Evolutionary conservation across 2,329 filamentous ascomycete genomes (phyloP).

Genomic region (Phoma sp.): DNA sequence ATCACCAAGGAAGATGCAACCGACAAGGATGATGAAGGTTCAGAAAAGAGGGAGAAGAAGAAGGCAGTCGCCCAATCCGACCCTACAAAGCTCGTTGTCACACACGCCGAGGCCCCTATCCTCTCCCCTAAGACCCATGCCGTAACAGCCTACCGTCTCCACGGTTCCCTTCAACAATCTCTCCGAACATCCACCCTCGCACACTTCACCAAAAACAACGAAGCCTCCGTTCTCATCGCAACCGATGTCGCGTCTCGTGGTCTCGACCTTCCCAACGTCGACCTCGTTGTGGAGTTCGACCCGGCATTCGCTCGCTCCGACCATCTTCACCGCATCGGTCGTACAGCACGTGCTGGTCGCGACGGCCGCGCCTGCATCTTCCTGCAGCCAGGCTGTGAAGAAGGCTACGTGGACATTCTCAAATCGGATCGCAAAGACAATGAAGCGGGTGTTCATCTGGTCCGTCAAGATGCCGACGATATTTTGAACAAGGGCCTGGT

Average conservation of each 20-base stretch:
- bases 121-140: slow-evolving; percentile 79
- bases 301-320: slow-evolving; percentile 93
- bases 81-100: slow-evolving; percentile 56
- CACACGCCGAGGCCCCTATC: slow-evolving; percentile 72
- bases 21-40: slow-evolving; percentile 27
- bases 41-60: slow-evolving; percentile 30
- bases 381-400: slow-evolving; percentile 87
- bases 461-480: slow-evolving; percentile 69
- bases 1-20: slow-evolving; percentile 35
- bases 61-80: slow-evolving; percentile 50
- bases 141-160: slow-evolving; percentile 83
- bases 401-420: slow-evolving; percentile 84
- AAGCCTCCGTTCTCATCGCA: slow-evolving; percentile 84
- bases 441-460: slow-evolving; percentile 65
- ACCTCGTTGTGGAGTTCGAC: slow-evolving; percentile 95
- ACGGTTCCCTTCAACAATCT: slow-evolving; percentile 88
- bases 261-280: slow-evolving; percentile 92
- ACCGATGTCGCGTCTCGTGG: slow-evolving; percentile 96
- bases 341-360: slow-evolving; percentile 90
- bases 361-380: slow-evolving; percentile 88
- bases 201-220: slow-evolving; percentile 75
- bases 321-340: slow-evolving; percentile 91
- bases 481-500: slow-evolving; percentile 71
- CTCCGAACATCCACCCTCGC: slow-evolving; percentile 86
- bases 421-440: slow-evolving; percentile 72